Conservation (phyloP, 805 yeast species). For the Starmerella stigmatis region DNA sequence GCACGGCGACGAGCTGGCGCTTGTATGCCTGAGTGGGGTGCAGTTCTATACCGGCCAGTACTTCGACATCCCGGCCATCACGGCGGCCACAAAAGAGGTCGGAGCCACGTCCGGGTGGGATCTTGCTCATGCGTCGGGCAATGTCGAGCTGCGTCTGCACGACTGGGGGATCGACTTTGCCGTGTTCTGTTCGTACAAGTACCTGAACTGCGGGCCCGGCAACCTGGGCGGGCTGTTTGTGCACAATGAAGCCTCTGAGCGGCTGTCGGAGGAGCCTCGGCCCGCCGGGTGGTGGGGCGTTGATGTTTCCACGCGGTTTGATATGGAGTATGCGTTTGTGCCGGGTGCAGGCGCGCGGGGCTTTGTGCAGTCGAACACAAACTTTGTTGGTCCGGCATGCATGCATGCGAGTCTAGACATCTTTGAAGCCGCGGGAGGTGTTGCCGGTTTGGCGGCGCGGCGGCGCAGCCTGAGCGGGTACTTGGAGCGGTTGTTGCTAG, state of each 20-base stretch:
- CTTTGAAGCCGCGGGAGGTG: constrained; percentile 52
- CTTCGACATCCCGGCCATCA: constrained; percentile 65
- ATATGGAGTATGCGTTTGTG: constrained; percentile 66
- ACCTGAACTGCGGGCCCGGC: constrained; percentile 88
- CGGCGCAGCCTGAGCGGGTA: constrained; percentile 49
- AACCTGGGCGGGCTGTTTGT: constrained; percentile 80
- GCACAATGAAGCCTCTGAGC: constrained; percentile 36
- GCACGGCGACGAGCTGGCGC: constrained; percentile 51
- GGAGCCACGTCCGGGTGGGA: constrained; percentile 72
- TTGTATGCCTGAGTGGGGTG: constrained; percentile 75
- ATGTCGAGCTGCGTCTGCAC: constrained; percentile 64
- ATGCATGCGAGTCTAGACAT: constrained; percentile 55
- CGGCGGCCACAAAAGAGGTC: constrained; percentile 47
- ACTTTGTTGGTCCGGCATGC: constrained; percentile 74
- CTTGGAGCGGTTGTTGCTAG: constrained; percentile 40
- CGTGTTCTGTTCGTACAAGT: constrained; percentile 88
- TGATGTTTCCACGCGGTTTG: constrained; percentile 54
- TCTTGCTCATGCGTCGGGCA: constrained; percentile 89
- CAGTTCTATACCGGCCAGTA: constrained; percentile 88
- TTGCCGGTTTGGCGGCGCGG: constrained; percentile 44
- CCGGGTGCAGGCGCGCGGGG: constrained; percentile 83
- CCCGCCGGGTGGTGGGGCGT: constrained; percentile 99
- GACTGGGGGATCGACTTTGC: constrained; percentile 92
- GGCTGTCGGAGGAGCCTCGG: constrained; percentile 40
- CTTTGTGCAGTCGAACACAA: constrained; percentile 81